phyloP scores from a whole-genome alignment of 2,329 filamentous ascomycete genomes.

The Paramyrothecium sp. region DNA sequence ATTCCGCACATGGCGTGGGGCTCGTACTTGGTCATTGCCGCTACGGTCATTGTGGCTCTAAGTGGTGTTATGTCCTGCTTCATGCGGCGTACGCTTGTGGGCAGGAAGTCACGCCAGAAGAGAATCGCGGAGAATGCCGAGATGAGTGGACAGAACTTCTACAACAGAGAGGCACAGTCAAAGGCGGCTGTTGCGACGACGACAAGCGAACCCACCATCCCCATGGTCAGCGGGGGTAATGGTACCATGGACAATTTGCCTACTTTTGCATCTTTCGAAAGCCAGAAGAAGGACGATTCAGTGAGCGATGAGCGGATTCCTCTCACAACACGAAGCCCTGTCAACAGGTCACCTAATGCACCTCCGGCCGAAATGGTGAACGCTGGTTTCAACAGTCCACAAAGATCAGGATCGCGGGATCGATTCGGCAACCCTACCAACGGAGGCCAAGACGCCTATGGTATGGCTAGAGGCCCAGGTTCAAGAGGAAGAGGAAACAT shows the following conservation, averaged over 20 bases:
- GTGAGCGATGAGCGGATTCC: constrained; percentile 70
- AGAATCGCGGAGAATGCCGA: constrained; percentile 91
- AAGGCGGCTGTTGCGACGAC: constrained; percentile 41
- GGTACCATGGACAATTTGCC: constrained; percentile 47
- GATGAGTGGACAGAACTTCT: constrained; percentile 95
- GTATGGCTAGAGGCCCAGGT: constrained; percentile 39
- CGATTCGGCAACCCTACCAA: constrained; percentile 62
- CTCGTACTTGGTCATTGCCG: constrained; percentile 87
- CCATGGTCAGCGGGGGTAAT: constrained; percentile 55
- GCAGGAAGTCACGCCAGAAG: constrained; percentile 88
- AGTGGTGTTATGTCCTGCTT: constrained; percentile 87
- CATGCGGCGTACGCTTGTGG: constrained; percentile 89
- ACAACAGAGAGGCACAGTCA: constrained; percentile 64
- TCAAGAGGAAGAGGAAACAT: constrained; percentile 52
- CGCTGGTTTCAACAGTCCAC: constrained; percentile 29
- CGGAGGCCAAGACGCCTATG: constrained; percentile 43
- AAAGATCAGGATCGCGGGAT: constrained; percentile 49
- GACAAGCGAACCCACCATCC: constrained; percentile 56
- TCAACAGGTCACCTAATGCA: constrained; percentile 52
- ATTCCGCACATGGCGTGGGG: constrained; percentile 93
- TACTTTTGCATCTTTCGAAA: constrained; percentile 65
- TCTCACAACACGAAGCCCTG: constrained; percentile 64
- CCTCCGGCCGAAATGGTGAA: constrained; percentile 36
- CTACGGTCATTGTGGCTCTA: constrained; percentile 79
- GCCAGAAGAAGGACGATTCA: constrained; percentile 59